Conservation (phyloP, 1,284 basidiomycete genomes). For the Trichosporon sp. region DNA sequence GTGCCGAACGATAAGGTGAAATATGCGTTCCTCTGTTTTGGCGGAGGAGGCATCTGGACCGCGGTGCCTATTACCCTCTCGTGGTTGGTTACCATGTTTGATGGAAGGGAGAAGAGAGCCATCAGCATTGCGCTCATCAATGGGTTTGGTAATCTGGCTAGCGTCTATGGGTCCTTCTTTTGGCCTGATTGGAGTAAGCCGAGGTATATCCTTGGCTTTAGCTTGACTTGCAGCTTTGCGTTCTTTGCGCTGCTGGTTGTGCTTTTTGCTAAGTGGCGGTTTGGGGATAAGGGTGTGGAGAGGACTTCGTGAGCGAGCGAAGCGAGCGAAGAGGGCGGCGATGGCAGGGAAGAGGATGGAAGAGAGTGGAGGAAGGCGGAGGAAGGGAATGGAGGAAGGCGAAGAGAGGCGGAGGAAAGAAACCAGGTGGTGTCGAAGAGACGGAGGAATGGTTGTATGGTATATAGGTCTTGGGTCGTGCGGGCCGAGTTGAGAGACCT, state of each 20-base stretch:
- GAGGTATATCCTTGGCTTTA: slow-evolving; percentile 19
- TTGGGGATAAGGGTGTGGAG: slow-evolving; percentile 28
- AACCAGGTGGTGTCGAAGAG: too few relatives aligned
- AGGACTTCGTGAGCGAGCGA: slow-evolving; percentile 1
- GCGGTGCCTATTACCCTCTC: slow-evolving; percentile 18
- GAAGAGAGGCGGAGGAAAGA: too few relatives aligned
- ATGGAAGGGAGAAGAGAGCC: slow-evolving; percentile 19
- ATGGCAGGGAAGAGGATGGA: neutral
- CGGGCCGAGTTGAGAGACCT: too few relatives aligned
- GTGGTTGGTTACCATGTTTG: slow-evolving; percentile 19
- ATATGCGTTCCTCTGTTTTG: slow-evolving; percentile 26
- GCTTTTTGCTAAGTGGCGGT: slow-evolving; percentile 27
- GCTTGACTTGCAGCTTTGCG: slow-evolving; percentile 31
- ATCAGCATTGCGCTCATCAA: slow-evolving; percentile 23
- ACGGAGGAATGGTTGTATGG: too few relatives aligned
- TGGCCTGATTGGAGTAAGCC: slow-evolving; percentile 21
- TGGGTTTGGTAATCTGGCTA: slow-evolving; percentile 11
- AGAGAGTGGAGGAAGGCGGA: too few relatives aligned
- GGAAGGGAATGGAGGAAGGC: too few relatives aligned
- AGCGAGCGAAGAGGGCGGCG: neutral
- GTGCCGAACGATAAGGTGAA: slow-evolving; percentile 11
- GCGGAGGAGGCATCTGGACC: slow-evolving; percentile 23
- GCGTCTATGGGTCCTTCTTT: slow-evolving; percentile 24
- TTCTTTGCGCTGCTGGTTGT: slow-evolving; percentile 23
- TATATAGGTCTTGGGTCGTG: too few relatives aligned